Evolutionary conservation across 208 protist species (phyloP).

Genomic region (Angomonas ambiguus): DNA sequence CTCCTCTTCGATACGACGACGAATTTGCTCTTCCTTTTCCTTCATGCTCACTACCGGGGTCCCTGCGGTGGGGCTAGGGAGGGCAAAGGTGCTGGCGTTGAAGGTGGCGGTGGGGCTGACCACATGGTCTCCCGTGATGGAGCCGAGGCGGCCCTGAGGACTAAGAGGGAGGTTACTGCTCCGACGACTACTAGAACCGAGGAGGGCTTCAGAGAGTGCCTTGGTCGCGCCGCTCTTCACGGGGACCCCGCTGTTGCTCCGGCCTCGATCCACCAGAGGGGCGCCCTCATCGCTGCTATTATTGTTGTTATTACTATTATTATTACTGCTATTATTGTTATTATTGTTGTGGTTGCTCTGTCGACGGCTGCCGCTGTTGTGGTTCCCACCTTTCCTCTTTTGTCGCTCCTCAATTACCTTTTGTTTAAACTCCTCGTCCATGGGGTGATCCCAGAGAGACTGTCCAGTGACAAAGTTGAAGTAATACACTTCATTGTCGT

Average conservation of each 20-base stretch:
- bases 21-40: slow-evolving; percentile 50
- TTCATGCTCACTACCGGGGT: slow-evolving; percentile 22
- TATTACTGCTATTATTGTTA: neutral
- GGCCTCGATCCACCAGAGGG: neutral
- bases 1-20: slow-evolving; percentile 50
- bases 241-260: neutral
- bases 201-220: slow-evolving; percentile 31
- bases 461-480: slow-evolving; percentile 93
- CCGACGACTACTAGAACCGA: neutral
- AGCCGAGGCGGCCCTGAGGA: slow-evolving; percentile 10
- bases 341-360: neutral
- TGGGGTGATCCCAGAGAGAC: slow-evolving; percentile 92
- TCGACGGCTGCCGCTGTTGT: slow-evolving; percentile 5
- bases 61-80: neutral
- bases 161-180: neutral
- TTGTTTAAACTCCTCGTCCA: slow-evolving; percentile 87
- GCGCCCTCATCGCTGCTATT: neutral
- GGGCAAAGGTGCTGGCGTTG: neutral
- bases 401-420: slow-evolving; percentile 50
- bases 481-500: slow-evolving; percentile 92
- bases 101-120: slow-evolving; percentile 22
- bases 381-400: slow-evolving; percentile 12
- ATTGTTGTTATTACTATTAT: neutral
- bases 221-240: slow-evolving; percentile 24
- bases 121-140: neutral